A percentile compares a stretch with the other conserved stretches of the same genome.
These are phyloP conservation scores for Globisporangium megalacanthum DNA, from an alignment of 352 stramenopile species.

Conservation along the genomic window DNA sequence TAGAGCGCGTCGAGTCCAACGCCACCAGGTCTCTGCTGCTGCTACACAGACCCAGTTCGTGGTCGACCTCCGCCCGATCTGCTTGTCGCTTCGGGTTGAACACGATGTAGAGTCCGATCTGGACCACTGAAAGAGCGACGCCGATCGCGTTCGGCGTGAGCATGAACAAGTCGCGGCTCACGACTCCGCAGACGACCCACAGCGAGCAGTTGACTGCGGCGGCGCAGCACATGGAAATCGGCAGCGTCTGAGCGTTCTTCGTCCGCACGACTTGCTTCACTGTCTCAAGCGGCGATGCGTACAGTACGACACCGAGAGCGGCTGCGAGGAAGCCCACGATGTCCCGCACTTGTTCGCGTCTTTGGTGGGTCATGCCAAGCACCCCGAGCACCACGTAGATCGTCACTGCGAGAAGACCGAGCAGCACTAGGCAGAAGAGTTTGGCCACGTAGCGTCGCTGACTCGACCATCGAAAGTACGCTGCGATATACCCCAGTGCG, in stretches of 20 bases:
- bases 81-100: constrained; percentile 17
- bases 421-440: constrained; percentile 1
- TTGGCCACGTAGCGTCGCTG: constrained; percentile 11
- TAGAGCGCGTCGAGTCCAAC: not conserved
- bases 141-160: constrained; percentile 34
- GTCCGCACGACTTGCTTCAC: constrained; percentile 24
- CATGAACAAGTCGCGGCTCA: constrained; percentile 43
- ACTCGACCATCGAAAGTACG: constrained; percentile 5
- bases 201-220: constrained; percentile 44
- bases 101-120: constrained; percentile 40
- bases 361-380: constrained; percentile 24
- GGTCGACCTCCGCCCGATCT: not conserved
- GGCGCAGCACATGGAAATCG: constrained; percentile 34
- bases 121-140: constrained; percentile 24
- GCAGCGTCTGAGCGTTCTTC: constrained; percentile 29
- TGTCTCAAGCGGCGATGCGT: constrained; percentile 23
- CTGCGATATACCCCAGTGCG: constrained; percentile 2
- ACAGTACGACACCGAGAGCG: constrained; percentile 22
- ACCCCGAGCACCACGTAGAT: constrained; percentile 25
- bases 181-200: constrained; percentile 41
- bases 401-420: constrained; percentile 5
- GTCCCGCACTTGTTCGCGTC: constrained; percentile 8
- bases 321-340: constrained; percentile 12
- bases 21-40: no score
- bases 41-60: not conserved